Evolutionary conservation across 768 basidiomycete genomes (phyloP), one percentile per base, ranked within the genome.

Genomic region (Cyclocybe cylindracea): DNA sequence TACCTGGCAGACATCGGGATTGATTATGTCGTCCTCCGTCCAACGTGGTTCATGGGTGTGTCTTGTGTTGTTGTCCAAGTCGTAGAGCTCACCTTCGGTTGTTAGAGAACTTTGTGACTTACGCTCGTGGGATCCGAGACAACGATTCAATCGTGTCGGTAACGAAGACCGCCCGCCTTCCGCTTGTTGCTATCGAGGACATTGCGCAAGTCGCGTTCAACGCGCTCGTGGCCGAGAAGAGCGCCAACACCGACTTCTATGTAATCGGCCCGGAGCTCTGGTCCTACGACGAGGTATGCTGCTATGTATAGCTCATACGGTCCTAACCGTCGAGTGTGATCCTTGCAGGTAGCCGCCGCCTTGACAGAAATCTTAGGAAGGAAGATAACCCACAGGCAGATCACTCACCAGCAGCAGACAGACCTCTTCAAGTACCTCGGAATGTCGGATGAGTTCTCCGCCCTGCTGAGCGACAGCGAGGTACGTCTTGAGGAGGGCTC

Each of bases 201-300:
- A 70, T 75, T 24, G 66, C 66, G 2, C 56, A 66, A n/a, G 66
- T 60, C 0, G 70, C 68, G 2, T 66, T 62, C 50, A 54, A 65
- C n/a, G 70, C 64, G 0, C 50, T 75, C 10, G 52, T 60, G 2
- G 59, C 61, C 18, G 53, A 62, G 13, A 56, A 60, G 32, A 65
- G 55, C 36, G 46, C 59, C 6, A 62, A 67, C 37, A 62, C 48
- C 2, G 66, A 70, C 11, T 58, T 57, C 10, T 57, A 65, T 33
- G 60, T 75, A 7, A 57, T 73, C 29, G 72, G 73, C 3, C 69
- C 71, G 0, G 65, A 70, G 13, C 39, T 69, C 3, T 57, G 62
- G 6, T 58, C 58, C 7, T 69, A 69, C 34, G 66, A 69, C 48
- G 58, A 71, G 57, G 72, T 70, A 19, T 38, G 56, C 44, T 19